These are phyloP conservation scores for Exophiala calicioides DNA, from an alignment of 2,329 filamentous ascomycete genomes.

Conservation along the genomic window DNA sequence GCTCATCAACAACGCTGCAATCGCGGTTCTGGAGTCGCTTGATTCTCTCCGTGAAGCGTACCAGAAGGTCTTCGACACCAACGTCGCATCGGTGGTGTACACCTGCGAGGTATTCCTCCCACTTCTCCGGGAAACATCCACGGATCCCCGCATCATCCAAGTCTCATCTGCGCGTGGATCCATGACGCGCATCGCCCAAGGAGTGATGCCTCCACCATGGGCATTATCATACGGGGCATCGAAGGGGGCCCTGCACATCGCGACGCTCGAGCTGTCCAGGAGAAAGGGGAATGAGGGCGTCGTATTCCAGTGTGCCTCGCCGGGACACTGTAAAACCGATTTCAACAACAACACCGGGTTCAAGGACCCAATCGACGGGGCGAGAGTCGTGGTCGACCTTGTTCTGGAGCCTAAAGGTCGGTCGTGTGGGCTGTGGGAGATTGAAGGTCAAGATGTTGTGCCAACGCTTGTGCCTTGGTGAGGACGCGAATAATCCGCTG, in stretches of 20 bases:
- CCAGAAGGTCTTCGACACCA: slow-evolving; percentile 24
- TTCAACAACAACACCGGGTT: slow-evolving; percentile 15
- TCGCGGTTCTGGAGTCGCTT: background rate
- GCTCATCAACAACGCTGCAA: slow-evolving; percentile 23
- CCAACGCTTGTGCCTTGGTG: too few relatives aligned
- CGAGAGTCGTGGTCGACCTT: slow-evolving; percentile 20
- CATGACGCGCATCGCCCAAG: slow-evolving; percentile 17
- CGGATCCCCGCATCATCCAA: slow-evolving; percentile 34
- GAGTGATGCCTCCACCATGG: slow-evolving; percentile 9
- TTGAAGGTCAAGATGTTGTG: too few relatives aligned
- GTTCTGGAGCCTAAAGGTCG: slow-evolving; percentile 5
- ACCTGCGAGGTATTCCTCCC: background rate
- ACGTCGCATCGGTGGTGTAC: background rate
- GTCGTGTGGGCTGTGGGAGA: slow-evolving; percentile 15
- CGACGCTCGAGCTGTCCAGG: slow-evolving; percentile 21
- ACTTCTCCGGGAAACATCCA: background rate
- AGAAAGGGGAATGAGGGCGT: slow-evolving; percentile 6
- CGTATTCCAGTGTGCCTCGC: slow-evolving; percentile 11
- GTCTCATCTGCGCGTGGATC: slow-evolving; percentile 37
- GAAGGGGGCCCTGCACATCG: slow-evolving; percentile 22
- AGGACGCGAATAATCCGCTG: slow-evolving; percentile 46
- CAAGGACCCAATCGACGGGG: slow-evolving; percentile 15
- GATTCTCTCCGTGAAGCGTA: background rate
- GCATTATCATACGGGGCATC: slow-evolving; percentile 18
- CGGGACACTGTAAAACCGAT: slow-evolving; percentile 23